phyloP scores from a whole-genome alignment of 805 yeast species.

The Priceomyces haplophilus region DNA sequence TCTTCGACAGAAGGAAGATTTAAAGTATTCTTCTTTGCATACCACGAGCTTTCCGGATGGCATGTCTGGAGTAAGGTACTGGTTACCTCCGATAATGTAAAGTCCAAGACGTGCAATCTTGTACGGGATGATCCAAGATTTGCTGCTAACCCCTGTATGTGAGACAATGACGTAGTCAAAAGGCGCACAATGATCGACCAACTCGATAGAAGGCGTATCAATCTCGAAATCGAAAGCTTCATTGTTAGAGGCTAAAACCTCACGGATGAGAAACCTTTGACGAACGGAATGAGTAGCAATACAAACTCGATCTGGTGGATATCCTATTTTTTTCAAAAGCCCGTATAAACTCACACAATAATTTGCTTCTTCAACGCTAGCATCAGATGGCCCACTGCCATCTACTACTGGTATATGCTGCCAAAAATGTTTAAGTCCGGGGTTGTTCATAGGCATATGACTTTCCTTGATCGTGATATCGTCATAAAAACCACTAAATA shows the following conservation, averaged over 20 bases:
- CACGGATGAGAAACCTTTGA: slow-evolving; percentile 42
- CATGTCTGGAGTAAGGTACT: neutral
- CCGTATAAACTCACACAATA: slow-evolving; percentile 39
- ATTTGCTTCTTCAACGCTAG: slow-evolving; percentile 16
- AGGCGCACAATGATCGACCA: neutral
- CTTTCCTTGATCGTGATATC: neutral
- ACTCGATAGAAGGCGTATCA: slow-evolving; percentile 1
- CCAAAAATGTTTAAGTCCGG: slow-evolving; percentile 32
- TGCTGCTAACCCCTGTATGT: neutral
- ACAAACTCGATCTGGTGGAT: slow-evolving; percentile 34
- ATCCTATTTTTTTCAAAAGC: slow-evolving; percentile 46
- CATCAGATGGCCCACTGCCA: slow-evolving; percentile 1
- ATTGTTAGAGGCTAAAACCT: slow-evolving; percentile 20
- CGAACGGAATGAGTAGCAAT: slow-evolving; percentile 40
- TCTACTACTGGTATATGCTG: slow-evolving; percentile 9
- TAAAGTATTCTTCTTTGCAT: neutral
- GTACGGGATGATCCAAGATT: neutral
- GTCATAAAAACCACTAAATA: neutral
- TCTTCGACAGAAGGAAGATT: neutral
- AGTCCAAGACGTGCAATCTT: neutral
- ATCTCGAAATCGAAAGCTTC: neutral
- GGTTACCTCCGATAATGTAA: neutral
- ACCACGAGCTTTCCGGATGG: slow-evolving; percentile 3
- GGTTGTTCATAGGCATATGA: slow-evolving; percentile 14
- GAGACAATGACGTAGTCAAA: slow-evolving; percentile 1